These are phyloP conservation scores for Aspergillus hiratsukae DNA, from an alignment of 2,329 filamentous ascomycete species.

Conservation along the genomic window DNA sequence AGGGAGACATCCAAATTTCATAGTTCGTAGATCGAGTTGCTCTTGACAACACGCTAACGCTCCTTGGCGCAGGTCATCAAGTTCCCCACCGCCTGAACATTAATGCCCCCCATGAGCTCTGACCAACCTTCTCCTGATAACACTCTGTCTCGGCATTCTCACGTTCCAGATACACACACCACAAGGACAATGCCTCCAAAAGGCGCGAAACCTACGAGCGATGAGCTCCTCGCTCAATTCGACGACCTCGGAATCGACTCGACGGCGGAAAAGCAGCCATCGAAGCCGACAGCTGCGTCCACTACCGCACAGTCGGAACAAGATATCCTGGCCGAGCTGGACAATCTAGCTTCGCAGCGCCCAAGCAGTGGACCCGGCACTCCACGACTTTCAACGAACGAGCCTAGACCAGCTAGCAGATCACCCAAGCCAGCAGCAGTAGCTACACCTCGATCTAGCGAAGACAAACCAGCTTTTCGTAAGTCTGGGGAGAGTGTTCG, in stretches of 20 bases:
- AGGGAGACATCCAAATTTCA: background rate
- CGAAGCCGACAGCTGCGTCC: conserved; percentile 24
- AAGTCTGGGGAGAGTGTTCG: conserved; percentile 75
- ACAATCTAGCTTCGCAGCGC: conserved; percentile 69
- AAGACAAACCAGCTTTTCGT: conserved; percentile 59
- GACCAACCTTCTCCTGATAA: background rate
- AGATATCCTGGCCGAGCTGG: conserved; percentile 83
- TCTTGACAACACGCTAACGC: conserved; percentile 9
- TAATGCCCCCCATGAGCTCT: conserved; percentile 4
- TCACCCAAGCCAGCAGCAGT: conserved; percentile 50
- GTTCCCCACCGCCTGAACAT: conserved; percentile 19
- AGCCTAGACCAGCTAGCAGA: conserved; percentile 47
- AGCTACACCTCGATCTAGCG: conserved; percentile 47
- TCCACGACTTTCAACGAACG: conserved; percentile 58
- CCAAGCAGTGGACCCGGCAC: conserved; percentile 73
- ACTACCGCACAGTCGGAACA: conserved; percentile 46
- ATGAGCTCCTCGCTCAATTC: conserved; percentile 49
- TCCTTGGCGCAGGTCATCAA: conserved; percentile 26
- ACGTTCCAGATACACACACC: conserved; percentile 2
- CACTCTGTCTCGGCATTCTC: background rate
- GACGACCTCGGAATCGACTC: conserved; percentile 43
- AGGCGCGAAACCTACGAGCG: conserved; percentile 39
- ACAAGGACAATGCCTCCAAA: conserved; percentile 32
- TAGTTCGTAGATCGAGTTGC: background rate
- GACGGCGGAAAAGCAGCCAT: conserved; percentile 20